A percentile compares a stretch with the other conserved stretches of the same genome.
These are phyloP conservation scores for Caryopteris hybrid DNA, from an alignment of 305 asterid genomes.

Conservation along the genomic window DNA sequence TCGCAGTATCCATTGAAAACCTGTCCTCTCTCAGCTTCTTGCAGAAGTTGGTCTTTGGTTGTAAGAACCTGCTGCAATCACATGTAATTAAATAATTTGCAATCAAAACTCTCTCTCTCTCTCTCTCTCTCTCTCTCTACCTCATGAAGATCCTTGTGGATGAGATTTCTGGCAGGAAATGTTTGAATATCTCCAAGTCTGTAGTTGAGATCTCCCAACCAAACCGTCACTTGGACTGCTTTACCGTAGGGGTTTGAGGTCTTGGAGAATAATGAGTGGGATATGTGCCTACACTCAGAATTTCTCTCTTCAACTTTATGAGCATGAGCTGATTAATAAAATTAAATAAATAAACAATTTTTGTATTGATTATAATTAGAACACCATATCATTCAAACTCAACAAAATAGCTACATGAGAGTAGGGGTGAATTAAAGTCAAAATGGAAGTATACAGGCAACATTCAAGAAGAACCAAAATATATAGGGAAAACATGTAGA, in stretches of 20 bases:
- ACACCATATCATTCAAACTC: too few species aligned
- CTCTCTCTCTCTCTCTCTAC: slow-evolving; percentile 35
- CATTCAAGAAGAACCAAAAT: too few species aligned
- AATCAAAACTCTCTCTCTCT: too few species aligned
- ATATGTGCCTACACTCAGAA: slow-evolving; percentile 44
- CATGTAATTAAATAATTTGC: too few species aligned
- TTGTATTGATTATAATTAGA: too few species aligned
- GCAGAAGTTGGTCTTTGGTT: slow-evolving; percentile 54
- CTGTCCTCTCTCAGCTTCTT: slow-evolving; percentile 72
- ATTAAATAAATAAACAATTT: too few species aligned
- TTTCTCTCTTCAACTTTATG: slow-evolving; percentile 60
- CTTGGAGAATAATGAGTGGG: slow-evolving; percentile 50
- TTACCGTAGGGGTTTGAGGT: slow-evolving; percentile 38
- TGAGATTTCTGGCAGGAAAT: slow-evolving; percentile 52
- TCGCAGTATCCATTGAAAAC: slow-evolving; percentile 61
- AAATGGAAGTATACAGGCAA: too few species aligned
- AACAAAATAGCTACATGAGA: too few species aligned
- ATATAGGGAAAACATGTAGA: too few species aligned
- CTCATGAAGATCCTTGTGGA: slow-evolving; percentile 39
- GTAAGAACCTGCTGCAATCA: slow-evolving; percentile 57
- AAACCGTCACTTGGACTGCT: slow-evolving; percentile 49
- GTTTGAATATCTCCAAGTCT: slow-evolving; percentile 55
- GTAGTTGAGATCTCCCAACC: slow-evolving; percentile 79
- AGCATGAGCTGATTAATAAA: slow-evolving; percentile 48
- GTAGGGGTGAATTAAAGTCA: too few species aligned